A percentile compares a stretch with the other conserved stretches of the same genome.
Conservation (phyloP, 257 asterid genomes). For the Solanum pinnatisectum region DNA sequence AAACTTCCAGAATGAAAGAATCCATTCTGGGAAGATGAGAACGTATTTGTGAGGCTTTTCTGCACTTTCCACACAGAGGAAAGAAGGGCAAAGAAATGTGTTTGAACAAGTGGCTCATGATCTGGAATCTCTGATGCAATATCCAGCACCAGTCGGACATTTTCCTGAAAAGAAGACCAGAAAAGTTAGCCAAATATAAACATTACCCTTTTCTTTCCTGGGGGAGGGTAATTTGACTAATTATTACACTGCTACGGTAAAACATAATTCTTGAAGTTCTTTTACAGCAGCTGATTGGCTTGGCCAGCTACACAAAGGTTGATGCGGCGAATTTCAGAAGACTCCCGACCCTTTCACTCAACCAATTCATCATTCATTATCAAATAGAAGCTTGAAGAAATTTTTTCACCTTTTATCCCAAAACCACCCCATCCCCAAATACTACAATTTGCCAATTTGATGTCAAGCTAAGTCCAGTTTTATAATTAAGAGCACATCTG, state of each 20-base stretch:
- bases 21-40: slow-evolving; percentile 33
- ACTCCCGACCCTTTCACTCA: neutral
- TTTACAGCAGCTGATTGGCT: neutral
- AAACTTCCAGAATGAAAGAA: slow-evolving; percentile 29
- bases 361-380: neutral
- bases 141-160: slow-evolving; percentile 58
- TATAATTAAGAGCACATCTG: neutral
- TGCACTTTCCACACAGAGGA: slow-evolving; percentile 61
- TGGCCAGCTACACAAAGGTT: neutral
- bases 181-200: slow-evolving; percentile 6
- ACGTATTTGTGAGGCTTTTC: slow-evolving; percentile 15
- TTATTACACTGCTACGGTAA: neutral
- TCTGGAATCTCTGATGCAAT: slow-evolving; percentile 60
- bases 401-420: neutral
- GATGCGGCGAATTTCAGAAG: neutral
- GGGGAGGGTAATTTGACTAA: neutral
- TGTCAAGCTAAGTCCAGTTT: neutral
- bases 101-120: slow-evolving; percentile 70
- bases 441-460: neutral
- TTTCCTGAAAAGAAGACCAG: slow-evolving; percentile 51
- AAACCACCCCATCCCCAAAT: neutral
- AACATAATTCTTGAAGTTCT: neutral
- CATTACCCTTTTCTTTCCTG: neutral
- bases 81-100: slow-evolving; percentile 67
- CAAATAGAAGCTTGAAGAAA: neutral